These are phyloP conservation scores for Endoconidiophora polonica DNA, from an alignment of 2,329 filamentous ascomycete species.

Conservation along the genomic window DNA sequence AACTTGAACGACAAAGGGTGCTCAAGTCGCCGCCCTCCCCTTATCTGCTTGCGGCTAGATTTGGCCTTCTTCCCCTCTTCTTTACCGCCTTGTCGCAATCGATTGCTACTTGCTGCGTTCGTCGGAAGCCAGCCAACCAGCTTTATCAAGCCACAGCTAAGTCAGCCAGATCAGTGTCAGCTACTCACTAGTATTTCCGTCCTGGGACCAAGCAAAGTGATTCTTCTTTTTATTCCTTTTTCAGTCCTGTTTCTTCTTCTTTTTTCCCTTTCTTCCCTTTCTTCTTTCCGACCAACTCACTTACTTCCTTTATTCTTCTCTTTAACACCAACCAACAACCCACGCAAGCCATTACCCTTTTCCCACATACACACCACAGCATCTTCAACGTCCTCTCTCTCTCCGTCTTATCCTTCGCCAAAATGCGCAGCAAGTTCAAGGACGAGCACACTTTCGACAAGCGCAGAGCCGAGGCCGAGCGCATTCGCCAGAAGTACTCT, in stretches of 20 bases:
- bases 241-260: background rate
- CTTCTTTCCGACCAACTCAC: background rate
- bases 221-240: constrained; percentile 1
- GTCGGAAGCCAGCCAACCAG: too few species aligned
- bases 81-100: background rate
- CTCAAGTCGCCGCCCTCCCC: background rate
- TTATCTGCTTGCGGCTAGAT: too few species aligned
- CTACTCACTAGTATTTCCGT: too few species aligned
- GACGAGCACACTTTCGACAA: constrained; percentile 99
- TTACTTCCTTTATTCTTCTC: background rate
- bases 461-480: constrained; percentile 99
- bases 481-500: constrained; percentile 96
- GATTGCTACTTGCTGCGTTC: too few species aligned
- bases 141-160: too few species aligned
- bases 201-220: too few species aligned
- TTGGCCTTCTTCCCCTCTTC: background rate
- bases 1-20: background rate
- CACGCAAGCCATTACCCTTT: background rate
- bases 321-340: background rate
- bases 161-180: too few species aligned
- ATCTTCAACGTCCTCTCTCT: background rate
- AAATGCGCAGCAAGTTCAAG: constrained; percentile 99
- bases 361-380: background rate
- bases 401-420: constrained; percentile 26
- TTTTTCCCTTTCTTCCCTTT: background rate